Conservation (phyloP, 768 basidiomycete species). For the Tephrocybe sp. region DNA sequence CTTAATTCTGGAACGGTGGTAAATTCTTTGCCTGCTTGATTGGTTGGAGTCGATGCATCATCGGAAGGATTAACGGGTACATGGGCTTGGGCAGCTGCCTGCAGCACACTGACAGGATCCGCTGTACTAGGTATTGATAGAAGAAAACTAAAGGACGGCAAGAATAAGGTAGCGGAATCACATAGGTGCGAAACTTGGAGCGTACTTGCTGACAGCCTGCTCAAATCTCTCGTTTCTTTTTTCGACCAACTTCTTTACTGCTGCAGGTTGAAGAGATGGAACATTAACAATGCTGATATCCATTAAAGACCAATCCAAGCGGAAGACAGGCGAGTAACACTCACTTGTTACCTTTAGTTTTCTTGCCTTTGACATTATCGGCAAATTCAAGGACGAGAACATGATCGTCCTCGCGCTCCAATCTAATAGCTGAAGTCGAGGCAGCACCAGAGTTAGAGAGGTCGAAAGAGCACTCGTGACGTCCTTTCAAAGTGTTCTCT, state of each 20-base stretch:
- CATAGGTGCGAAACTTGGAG: neutral
- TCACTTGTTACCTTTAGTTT: conserved; percentile 28
- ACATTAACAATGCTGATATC: conserved; percentile 17
- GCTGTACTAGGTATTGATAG: conserved; percentile 47
- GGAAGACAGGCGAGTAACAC: neutral
- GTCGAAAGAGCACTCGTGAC: conserved; percentile 39
- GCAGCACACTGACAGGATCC: conserved; percentile 61
- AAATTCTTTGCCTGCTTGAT: conserved; percentile 8
- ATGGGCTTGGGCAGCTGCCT: conserved; percentile 65
- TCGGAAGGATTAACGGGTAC: conserved; percentile 62
- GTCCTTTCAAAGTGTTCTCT: conserved; percentile 26
- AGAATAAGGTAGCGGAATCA: neutral
- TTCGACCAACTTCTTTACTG: conserved; percentile 68
- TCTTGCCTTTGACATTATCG: conserved; percentile 35
- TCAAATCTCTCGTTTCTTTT: conserved; percentile 64
- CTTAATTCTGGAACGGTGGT: conserved; percentile 38
- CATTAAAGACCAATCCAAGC: neutral
- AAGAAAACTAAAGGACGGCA: conserved; percentile 47
- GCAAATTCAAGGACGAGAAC: conserved; percentile 47
- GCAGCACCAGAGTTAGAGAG: conserved; percentile 29
- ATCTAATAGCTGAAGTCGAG: conserved; percentile 21
- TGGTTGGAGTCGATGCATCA: conserved; percentile 7
- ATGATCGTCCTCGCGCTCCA: conserved; percentile 28
- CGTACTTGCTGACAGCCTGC: conserved; percentile 68
- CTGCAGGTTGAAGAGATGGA: conserved; percentile 48